A percentile compares a stretch with the other conserved stretches of the same genome.
Evolutionary conservation across 192 early-diverging fungal species (phyloP).

Genomic region (Dissophora ornata): DNA sequence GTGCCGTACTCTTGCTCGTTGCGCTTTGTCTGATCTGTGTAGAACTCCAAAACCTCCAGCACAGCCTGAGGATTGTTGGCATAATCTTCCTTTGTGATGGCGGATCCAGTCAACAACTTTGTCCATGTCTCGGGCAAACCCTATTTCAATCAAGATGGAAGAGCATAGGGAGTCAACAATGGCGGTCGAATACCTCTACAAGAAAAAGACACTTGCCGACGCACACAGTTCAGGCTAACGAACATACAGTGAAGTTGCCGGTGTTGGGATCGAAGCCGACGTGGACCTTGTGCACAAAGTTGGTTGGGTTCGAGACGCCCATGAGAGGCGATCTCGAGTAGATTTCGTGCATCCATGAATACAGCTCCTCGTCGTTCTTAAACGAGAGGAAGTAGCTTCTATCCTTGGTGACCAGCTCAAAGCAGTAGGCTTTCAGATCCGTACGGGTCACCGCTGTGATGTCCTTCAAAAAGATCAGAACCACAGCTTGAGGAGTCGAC

Average conservation of each 20-base stretch:
- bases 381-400: constrained; percentile 93
- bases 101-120: constrained; percentile 89
- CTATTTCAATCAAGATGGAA: constrained; percentile 28
- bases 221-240: background rate
- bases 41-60: constrained; percentile 97
- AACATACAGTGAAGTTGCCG: constrained; percentile 66
- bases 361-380: constrained; percentile 96
- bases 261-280: constrained; percentile 72
- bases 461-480: constrained; percentile 92
- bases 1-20: constrained; percentile 65
- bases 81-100: constrained; percentile 97
- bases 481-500: constrained; percentile 88
- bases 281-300: constrained; percentile 90
- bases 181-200: background rate
- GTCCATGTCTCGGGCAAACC: constrained; percentile 98
- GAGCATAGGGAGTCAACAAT: background rate
- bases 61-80: constrained; percentile 98
- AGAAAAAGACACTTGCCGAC: too few species aligned
- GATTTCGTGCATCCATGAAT: constrained; percentile 98
- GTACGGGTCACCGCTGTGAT: constrained; percentile 88
- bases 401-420: constrained; percentile 94
- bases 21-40: constrained; percentile 86
- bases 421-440: constrained; percentile 92
- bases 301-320: constrained; percentile 85
- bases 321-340: constrained; percentile 88